Conservation (phyloP, 129 eudicot species). For the Escallonia rubra region DNA sequence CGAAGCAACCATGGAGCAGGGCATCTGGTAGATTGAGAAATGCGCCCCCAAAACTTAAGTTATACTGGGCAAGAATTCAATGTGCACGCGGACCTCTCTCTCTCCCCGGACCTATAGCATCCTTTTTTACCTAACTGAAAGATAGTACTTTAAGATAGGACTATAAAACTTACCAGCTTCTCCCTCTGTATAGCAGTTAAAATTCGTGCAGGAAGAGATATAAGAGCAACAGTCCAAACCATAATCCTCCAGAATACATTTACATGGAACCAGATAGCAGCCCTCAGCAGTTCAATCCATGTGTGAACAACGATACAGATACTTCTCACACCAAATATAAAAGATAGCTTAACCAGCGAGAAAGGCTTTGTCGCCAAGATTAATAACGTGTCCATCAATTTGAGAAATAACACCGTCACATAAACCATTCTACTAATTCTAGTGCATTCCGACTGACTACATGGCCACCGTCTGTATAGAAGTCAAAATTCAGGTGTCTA, state of each 20-base stretch:
- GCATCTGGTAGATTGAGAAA: too few species aligned
- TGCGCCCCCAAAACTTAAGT: too few species aligned
- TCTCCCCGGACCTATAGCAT: too few species aligned
- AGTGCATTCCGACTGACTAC: conserved; percentile 12
- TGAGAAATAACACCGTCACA: conserved; percentile 24
- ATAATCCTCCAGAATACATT: conserved; percentile 44
- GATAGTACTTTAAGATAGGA: neutral
- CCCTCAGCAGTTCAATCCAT: conserved; percentile 54
- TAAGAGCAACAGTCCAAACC: conserved; percentile 35
- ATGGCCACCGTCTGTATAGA: conserved; percentile 11
- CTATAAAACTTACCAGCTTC: conserved; percentile 40
- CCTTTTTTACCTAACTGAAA: too few species aligned
- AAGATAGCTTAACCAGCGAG: conserved; percentile 32
- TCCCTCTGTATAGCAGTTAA: conserved; percentile 57
- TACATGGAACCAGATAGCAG: conserved; percentile 37
- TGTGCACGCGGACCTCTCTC: too few species aligned
- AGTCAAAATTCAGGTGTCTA: neutral
- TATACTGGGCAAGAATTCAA: too few species aligned
- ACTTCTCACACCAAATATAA: conserved; percentile 37
- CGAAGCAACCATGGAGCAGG: too few species aligned
- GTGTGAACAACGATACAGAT: conserved; percentile 42
- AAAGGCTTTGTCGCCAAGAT: conserved; percentile 37
- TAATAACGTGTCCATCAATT: conserved; percentile 28
- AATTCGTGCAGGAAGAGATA: conserved; percentile 60
- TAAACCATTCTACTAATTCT: conserved; percentile 2